phyloP scores from a whole-genome alignment of 257 asterid species.

The Capsicum chinense region DNA sequence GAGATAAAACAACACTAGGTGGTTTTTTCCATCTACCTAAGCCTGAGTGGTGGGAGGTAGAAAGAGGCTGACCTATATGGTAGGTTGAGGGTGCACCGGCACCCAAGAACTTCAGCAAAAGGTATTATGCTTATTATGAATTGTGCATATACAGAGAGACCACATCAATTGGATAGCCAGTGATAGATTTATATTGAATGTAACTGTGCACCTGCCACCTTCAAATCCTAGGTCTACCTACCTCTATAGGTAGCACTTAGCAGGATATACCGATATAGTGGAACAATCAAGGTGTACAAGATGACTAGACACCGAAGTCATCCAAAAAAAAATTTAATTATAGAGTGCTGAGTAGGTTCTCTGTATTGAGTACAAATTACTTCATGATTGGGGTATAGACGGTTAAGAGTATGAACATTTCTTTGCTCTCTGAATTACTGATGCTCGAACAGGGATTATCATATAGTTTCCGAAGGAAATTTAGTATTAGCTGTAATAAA shows the following conservation, averaged over 20 bases:
- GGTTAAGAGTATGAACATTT: neutral
- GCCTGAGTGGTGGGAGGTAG: neutral
- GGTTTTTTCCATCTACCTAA: neutral
- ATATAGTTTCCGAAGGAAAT: neutral
- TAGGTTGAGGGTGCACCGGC: neutral
- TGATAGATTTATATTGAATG: constrained; percentile 12
- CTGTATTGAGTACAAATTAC: neutral
- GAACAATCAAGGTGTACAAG: neutral
- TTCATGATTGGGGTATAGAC: constrained; percentile 1
- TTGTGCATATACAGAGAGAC: neutral
- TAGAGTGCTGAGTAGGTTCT: constrained; percentile 7
- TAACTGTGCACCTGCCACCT: neutral
- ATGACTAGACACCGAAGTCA: neutral
- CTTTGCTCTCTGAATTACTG: neutral
- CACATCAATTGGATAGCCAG: neutral
- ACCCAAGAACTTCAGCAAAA: neutral
- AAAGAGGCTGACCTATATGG: too few relatives aligned
- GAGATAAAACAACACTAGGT: neutral
- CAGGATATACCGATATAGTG: neutral
- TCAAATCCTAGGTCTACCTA: neutral
- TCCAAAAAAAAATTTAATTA: neutral
- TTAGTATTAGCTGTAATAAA: neutral
- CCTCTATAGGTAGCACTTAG: neutral
- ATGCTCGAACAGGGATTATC: neutral
- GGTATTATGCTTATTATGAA: neutral